These are phyloP conservation scores for Priceomyces melissophilus DNA, from an alignment of 805 yeast species.

Conservation along the genomic window DNA sequence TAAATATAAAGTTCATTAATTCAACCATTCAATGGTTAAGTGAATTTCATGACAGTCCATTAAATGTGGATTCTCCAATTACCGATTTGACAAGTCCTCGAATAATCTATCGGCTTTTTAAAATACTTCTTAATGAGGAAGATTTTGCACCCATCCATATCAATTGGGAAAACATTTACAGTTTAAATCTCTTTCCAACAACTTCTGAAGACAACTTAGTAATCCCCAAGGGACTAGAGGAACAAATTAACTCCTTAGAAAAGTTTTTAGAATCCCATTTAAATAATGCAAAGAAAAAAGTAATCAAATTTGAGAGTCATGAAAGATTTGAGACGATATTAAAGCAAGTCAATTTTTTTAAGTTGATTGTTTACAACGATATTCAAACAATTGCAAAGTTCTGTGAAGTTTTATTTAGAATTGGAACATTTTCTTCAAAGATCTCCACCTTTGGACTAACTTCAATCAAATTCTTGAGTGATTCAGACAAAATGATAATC, in stretches of 20 bases:
- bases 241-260: conserved; percentile 2
- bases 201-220: background rate
- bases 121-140: conserved; percentile 13
- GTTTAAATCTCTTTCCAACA: background rate
- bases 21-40: conserved; percentile 22
- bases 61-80: conserved; percentile 5
- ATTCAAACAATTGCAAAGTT: conserved; percentile 11
- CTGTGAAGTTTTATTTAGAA: conserved; percentile 14
- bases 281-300: conserved; percentile 6
- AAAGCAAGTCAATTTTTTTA: conserved; percentile 9
- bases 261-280: conserved; percentile 6
- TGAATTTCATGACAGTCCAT: conserved; percentile 18
- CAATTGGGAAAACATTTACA: conserved; percentile 1
- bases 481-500: conserved; percentile 11
- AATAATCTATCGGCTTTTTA: conserved; percentile 11
- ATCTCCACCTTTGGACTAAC: conserved; percentile 17
- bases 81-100: conserved; percentile 13
- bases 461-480: conserved; percentile 14
- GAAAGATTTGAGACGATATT: conserved; percentile 4
- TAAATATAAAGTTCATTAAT: conserved; percentile 10
- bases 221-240: conserved; percentile 4
- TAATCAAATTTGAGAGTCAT: conserved; percentile 1
- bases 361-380: conserved; percentile 13
- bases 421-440: conserved; percentile 20
- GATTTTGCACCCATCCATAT: conserved; percentile 9